Conservation (phyloP, 2,329 filamentous ascomycete species). For the Trichoderma hamatum region DNA sequence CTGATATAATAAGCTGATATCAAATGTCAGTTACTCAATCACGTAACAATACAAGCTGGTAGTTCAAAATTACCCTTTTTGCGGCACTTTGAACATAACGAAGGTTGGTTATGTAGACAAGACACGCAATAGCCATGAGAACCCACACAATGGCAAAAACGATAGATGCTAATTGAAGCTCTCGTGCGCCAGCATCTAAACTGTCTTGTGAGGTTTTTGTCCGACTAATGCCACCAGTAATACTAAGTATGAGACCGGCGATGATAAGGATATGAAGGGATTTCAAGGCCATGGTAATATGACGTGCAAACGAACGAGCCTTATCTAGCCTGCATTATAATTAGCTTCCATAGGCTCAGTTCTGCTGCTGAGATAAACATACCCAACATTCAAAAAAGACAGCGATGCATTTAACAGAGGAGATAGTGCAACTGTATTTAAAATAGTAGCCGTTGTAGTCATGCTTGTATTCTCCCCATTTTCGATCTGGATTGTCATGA, state of each 20-base stretch:
- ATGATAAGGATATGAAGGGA: not conserved
- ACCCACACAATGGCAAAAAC: not conserved
- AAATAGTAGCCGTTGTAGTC: not conserved
- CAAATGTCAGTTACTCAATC: not conserved
- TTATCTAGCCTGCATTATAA: not conserved
- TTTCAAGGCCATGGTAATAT: not conserved
- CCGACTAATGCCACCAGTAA: not conserved
- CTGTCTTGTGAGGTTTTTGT: not conserved
- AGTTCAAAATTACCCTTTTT: not conserved
- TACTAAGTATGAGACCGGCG: not conserved
- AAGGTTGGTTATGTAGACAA: not conserved
- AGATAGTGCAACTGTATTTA: not conserved
- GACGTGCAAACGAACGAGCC: not conserved
- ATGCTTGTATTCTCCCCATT: not conserved
- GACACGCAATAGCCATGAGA: not conserved
- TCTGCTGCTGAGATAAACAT: not conserved
- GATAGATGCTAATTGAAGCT: not conserved
- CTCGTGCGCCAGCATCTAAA: not conserved
- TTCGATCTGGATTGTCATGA: slow-evolving; percentile 7
- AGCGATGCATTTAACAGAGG: not conserved
- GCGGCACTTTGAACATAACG: not conserved
- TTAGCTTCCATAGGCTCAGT: not conserved
- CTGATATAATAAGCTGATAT: not conserved
- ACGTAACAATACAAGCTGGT: not conserved
- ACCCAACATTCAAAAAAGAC: not conserved